Evolutionary conservation across 2,329 filamentous ascomycete genomes (phyloP), one percentile per base, ranked within the genome.

Genomic region (Sordariomycetes sp.): DNA sequence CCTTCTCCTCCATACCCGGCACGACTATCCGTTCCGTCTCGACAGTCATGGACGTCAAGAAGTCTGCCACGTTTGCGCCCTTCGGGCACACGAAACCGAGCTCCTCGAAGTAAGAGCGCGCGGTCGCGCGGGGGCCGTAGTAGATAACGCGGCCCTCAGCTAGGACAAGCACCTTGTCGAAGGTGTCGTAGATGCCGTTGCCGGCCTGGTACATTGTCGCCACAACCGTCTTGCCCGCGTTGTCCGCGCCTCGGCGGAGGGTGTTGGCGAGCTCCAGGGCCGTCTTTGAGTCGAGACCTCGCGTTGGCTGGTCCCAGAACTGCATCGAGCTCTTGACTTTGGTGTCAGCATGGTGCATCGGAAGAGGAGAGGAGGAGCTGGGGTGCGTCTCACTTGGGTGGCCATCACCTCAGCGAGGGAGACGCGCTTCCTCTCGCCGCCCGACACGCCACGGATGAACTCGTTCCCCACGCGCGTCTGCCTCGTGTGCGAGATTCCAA

Each of bases 101-200:
- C 54, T 82, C 74, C 59, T 82, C 74, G 65, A 89, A 88, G 67
- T 87, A 89, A 58, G 79, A 72, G 58, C 76, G 78, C 2, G 86
- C 85, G 52, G 80, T 74, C n/a, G 72, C 70, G 3, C 78, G 76
- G 2, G 78, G 80, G 0, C 85, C 85, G 65, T 82, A 81, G 69
- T 80, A 89, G 57, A 87, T 79, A 69, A 84, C 81, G 4, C 79
- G 77, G 1, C 85, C 84, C 58, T 79, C 73, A 60, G 89, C 84
- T 53, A 90, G 86, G n/a, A 90, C 78, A 52, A 89, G 68, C 0
- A 90, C 85, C 68, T 90, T 90, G 67, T 90, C 87, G 70, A 88
- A 87, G 1, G 86, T 73, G 1, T 82, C 72, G 63, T 82, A 86
- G 32, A 87, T 80, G 2, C 75, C 79, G 58, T 87, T 82, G 4